These are phyloP conservation scores for Chrysoporthe deuterocubensis DNA, from an alignment of 2,329 filamentous ascomycete genomes.

Conservation along the genomic window DNA sequence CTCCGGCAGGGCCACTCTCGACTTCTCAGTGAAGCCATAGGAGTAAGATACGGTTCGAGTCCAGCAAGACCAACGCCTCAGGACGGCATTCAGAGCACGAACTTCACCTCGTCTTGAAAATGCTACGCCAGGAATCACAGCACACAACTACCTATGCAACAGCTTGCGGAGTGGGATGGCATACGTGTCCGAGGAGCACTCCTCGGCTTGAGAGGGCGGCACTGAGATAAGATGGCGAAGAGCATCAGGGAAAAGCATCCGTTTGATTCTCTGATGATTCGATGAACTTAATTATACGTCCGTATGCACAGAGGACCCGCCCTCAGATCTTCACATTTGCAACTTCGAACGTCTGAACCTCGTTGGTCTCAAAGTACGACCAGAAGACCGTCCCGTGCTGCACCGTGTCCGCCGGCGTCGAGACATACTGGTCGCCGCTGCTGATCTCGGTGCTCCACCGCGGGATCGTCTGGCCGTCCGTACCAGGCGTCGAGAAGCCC, in stretches of 20 bases:
- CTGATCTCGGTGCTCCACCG: constrained; percentile 44
- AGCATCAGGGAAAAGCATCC: background rate
- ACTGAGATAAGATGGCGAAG: background rate
- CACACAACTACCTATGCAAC: too few relatives aligned
- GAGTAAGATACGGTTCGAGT: too few relatives aligned
- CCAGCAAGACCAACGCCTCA: too few relatives aligned
- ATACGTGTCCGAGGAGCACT: too few relatives aligned
- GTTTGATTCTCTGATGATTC: background rate
- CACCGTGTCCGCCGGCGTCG: constrained; percentile 36
- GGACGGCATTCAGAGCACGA: too few relatives aligned
- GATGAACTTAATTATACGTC: background rate
- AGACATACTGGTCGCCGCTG: constrained; percentile 41
- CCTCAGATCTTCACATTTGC: constrained; percentile 33
- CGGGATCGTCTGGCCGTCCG: constrained; percentile 38
- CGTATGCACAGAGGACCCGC: constrained; percentile 1
- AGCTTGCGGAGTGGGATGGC: too few relatives aligned
- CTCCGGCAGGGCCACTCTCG: too few relatives aligned
- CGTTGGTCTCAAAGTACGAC: constrained; percentile 40
- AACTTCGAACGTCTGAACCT: constrained; percentile 46
- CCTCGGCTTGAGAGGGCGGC: too few relatives aligned
- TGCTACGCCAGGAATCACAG: too few relatives aligned
- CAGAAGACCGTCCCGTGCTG: constrained; percentile 43
- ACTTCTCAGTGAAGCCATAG: too few relatives aligned
- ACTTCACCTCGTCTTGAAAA: too few relatives aligned
- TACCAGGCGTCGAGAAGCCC: constrained; percentile 38